Evolutionary conservation across 768 basidiomycete genomes (phyloP), one percentile per base, ranked within the genome.

Genomic region (Mycena olivaceomarginata): DNA sequence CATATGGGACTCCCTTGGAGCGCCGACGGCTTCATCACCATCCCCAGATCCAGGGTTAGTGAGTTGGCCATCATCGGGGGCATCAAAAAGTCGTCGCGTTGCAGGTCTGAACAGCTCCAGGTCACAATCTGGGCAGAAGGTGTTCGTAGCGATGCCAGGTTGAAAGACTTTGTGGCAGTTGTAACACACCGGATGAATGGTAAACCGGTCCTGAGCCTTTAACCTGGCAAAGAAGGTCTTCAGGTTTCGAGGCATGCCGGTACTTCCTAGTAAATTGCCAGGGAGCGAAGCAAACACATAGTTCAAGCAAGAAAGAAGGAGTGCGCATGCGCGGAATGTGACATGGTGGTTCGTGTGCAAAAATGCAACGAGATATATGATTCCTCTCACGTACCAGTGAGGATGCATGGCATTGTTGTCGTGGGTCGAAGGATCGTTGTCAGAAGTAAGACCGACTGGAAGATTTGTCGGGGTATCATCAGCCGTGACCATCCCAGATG

Each of bases 71-170:
- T 15, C 39, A 41, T 43, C 68, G 53, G 46, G 18, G 3, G 11
- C 8, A 16, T 43, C 20, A 18, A 64, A 62, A 15, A 51, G 40
- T 16, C n/a, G 16, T 11, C 48, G 51, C 2, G 18, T 40, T 16
- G 59, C 25, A 13, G 59, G n/a, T 22, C 67, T 4, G 40, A 74
- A 75, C 8, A 75, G 5, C 43, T 68, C 74, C 48, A 39, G n/a
- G 0, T 57, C 53, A 45, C 74, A 76, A 11, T 56, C 64, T 0
- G 68, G 48, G 25, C 74, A 76, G n/a, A 76, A 37, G 5, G 62
- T 57, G 9, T 43, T n/a, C n/a, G n/a, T n/a, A n/a, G n/a, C n/a
- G n/a, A n/a, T n/a, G n/a, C n/a, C n/a, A n/a, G n/a, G n/a, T n/a
- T n/a, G n/a, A n/a, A n/a, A n/a, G n/a, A n/a, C n/a, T n/a, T n/a